These are phyloP conservation scores for Peronospora destructor DNA, from an alignment of 352 stramenopile genomes.

Conservation along the genomic window DNA sequence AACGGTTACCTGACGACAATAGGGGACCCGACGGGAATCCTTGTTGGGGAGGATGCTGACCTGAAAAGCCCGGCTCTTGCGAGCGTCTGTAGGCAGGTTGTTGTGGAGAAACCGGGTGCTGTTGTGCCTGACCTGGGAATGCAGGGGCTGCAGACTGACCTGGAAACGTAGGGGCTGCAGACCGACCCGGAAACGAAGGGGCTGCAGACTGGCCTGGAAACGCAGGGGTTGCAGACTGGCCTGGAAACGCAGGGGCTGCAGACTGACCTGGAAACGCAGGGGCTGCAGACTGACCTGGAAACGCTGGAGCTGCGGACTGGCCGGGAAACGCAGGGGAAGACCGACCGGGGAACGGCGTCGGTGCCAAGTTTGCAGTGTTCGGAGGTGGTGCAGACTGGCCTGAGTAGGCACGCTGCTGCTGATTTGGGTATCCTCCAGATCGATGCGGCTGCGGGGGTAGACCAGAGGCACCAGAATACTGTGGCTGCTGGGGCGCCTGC, in stretches of 20 bases:
- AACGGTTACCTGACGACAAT: constrained; percentile 31
- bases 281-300: neutral
- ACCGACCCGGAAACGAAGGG: constrained; percentile 1
- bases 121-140: constrained; percentile 29
- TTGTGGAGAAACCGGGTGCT: constrained; percentile 13
- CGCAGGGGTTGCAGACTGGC: neutral
- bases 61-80: constrained; percentile 34
- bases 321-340: constrained; percentile 41
- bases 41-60: constrained; percentile 24
- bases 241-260: too few species aligned
- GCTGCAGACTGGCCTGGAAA: constrained; percentile 20
- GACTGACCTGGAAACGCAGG: constrained; percentile 26
- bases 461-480: constrained; percentile 27
- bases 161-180: constrained; percentile 24
- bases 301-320: constrained; percentile 16
- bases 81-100: constrained; percentile 33
- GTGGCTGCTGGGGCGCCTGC: constrained; percentile 25
- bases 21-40: constrained; percentile 47
- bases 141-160: constrained; percentile 22
- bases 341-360: constrained; percentile 34
- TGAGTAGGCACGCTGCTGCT: constrained; percentile 36
- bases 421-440: constrained; percentile 23
- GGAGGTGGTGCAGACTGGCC: constrained; percentile 32
- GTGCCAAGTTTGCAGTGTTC: constrained; percentile 15
- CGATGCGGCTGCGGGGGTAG: constrained; percentile 27